Base-by-base conservation (phyloP, 2,329 filamentous ascomycete genomes). In the Apiospora aurea region DNA sequence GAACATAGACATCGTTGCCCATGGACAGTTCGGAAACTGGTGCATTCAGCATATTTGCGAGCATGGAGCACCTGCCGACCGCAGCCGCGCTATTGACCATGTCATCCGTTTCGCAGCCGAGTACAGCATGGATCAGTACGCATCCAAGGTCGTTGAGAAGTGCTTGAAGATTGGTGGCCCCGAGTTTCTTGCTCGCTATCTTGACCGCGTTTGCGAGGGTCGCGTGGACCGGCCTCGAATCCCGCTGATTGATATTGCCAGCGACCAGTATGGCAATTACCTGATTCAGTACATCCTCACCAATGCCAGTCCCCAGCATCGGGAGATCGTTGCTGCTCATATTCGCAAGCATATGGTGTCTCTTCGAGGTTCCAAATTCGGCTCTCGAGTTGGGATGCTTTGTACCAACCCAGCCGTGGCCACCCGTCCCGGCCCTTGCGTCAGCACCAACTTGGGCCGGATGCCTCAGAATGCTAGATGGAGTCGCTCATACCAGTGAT, bases 321-420 rank as follows among this genome's bases (percentile, higher is more conserved):
- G 95, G 72, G 97, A 99, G 80, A 87, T 97, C 75, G 96, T 99
- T 75, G 95, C 95, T 67, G 92, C 91, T 71, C 96, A 99, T 80
- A 97, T 99, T 78, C 93, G 94, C 77, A 98, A 98, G 89, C 96
- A 99, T 83, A 99, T 99, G 96, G 96, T 99, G 11, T 99, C 96
- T 71, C 92, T 99, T 68, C 94, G 96, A 73, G 96, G 96, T 72
- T 98, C 96, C 79, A 99, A 99, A 83, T 99, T 98, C 81, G 96
- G 96, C 73, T 99, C 96, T 73, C 94, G 96, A 72, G 96, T 99
- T 74, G 96, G 96, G 44, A 98, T 99, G 96, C 92, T 99, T 71
- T 99, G 97, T 86, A 97, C 94, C 84, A 98, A 98, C 82, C 96
- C 95, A 49, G 94, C 94, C 67, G 91, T 95, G 76, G 90, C 93